Percentiles rank a stretch among this genome's conserved stretches.
These are phyloP conservation scores for Colletotrichum graminicola DNA, from an alignment of 2,329 filamentous ascomycete species.

Conservation along the genomic window DNA sequence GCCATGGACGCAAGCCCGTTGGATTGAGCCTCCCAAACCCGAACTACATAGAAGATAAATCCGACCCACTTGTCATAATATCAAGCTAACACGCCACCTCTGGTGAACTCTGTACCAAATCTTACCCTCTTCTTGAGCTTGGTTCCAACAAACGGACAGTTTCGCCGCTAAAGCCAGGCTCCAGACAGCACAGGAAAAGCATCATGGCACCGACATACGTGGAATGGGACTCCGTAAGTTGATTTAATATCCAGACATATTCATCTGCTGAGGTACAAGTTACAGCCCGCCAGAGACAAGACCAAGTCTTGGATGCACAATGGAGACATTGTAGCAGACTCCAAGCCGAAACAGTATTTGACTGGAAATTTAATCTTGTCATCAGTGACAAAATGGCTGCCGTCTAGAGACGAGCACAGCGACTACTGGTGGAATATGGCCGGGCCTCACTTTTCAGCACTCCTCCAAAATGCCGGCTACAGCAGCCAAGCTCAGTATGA, in stretches of 20 bases:
- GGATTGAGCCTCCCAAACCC: too few relatives aligned
- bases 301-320: background rate
- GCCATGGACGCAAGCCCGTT: too few relatives aligned
- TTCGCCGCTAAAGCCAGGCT: too few relatives aligned
- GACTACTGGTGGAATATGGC: slow-evolving; percentile 30
- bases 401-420: slow-evolving; percentile 18
- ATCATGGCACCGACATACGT: background rate
- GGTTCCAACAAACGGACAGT: background rate
- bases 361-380: background rate
- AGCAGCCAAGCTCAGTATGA: slow-evolving; percentile 14
- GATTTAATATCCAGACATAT: too few relatives aligned
- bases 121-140: accelerated
- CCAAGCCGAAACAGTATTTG: background rate
- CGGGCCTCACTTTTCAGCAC: slow-evolving; percentile 15
- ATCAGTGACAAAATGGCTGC: slow-evolving; percentile 27
- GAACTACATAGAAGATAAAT: too few relatives aligned
- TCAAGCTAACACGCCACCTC: background rate
- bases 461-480: slow-evolving; percentile 14
- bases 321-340: background rate
- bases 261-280: too few relatives aligned
- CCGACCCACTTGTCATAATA: background rate
- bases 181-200: background rate
- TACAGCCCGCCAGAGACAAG: slow-evolving; percentile 3
- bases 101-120: background rate
- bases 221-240: background rate